Evolutionary conservation across 176 grass and related monocot genomes (phyloP).

Genomic region (Hordeum marinum): DNA sequence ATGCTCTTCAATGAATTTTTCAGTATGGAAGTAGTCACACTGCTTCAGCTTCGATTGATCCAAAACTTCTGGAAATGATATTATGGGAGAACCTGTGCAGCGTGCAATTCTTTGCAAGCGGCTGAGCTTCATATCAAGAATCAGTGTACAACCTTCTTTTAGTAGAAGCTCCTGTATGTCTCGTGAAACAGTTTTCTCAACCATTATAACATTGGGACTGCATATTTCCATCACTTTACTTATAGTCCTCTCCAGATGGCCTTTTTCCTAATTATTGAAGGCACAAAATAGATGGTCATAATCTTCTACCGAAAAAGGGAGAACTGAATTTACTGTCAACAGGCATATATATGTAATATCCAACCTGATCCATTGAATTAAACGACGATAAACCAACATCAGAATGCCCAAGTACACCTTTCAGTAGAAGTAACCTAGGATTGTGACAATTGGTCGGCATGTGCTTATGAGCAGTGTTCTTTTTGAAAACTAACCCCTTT

Average conservation of each 20-base stretch:
- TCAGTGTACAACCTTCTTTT: slow-evolving; percentile 62
- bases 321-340: neutral
- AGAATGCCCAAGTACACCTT: slow-evolving; percentile 77
- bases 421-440: slow-evolving; percentile 81
- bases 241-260: slow-evolving; percentile 53
- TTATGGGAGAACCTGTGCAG: slow-evolving; percentile 77
- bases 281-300: slow-evolving; percentile 16
- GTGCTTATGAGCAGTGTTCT: slow-evolving; percentile 94
- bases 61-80: slow-evolving; percentile 69
- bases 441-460: slow-evolving; percentile 78
- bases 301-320: neutral
- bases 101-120: slow-evolving; percentile 69
- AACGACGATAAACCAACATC: slow-evolving; percentile 82
- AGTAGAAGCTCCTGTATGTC: slow-evolving; percentile 74
- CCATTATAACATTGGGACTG: slow-evolving; percentile 76
- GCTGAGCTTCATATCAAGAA: slow-evolving; percentile 74
- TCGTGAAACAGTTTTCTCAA: slow-evolving; percentile 84
- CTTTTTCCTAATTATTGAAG: slow-evolving; percentile 57
- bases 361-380: slow-evolving; percentile 79
- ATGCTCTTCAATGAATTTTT: slow-evolving; percentile 72
- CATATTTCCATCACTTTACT: slow-evolving; percentile 72
- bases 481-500: slow-evolving; percentile 94
- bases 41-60: slow-evolving; percentile 54
- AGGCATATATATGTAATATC: neutral
- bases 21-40: slow-evolving; percentile 76